Evolutionary conservation across 1,284 basidiomycete species (phyloP), one percentile per base, ranked within the genome.

Genomic region (Meira miltonrushii): DNA sequence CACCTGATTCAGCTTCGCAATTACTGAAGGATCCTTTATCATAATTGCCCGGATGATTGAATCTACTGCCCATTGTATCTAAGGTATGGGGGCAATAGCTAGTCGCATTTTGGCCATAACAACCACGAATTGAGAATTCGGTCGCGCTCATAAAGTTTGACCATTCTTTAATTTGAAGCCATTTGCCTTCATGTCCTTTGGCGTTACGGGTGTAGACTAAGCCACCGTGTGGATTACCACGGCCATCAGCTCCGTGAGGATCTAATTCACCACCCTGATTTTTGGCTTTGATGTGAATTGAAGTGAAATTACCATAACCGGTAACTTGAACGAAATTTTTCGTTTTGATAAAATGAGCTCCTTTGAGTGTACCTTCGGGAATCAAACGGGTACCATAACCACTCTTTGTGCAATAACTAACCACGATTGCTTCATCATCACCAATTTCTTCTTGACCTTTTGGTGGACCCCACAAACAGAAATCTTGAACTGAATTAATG

Each of bases 251-350:
- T 37, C 58, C 75, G 68, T 77, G 75, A 23, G 74, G 71, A 64
- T 77, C 75, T 59, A 77, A 71, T 74, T 79, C 79, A 54, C 79
- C 79, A 21, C 79, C 79, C 19, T 66, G 62, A 63, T 79, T 78
- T 33, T 68, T 69, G 2, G 48, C 55, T 2, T 49, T 41, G 57
- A 79, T 66, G 64, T 73, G 68, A 46, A 79, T 69, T 66, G 74
- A 77, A 61, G 76, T 79, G 19, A 79, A 76, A 67, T 79, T 72
- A 39, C 78, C 79, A 17, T 52, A 52, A 28, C 64, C 64, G 12
- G 64, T 65, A 49, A 62, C 39, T 56, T 61, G 61, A 38, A 61
- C 59, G 40, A 39, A 61, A 43, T 15, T 54, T 4, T 65, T 58
- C 1, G 75, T 74, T 41, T 68, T 61, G 13, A 77, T 65, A 61